Percentiles rank a stretch among this genome's conserved stretches.
These are phyloP conservation scores for Sphagnum fallax DNA, from an alignment of 228 moss, liverwort and hornwort genomes.

Conservation along the genomic window DNA sequence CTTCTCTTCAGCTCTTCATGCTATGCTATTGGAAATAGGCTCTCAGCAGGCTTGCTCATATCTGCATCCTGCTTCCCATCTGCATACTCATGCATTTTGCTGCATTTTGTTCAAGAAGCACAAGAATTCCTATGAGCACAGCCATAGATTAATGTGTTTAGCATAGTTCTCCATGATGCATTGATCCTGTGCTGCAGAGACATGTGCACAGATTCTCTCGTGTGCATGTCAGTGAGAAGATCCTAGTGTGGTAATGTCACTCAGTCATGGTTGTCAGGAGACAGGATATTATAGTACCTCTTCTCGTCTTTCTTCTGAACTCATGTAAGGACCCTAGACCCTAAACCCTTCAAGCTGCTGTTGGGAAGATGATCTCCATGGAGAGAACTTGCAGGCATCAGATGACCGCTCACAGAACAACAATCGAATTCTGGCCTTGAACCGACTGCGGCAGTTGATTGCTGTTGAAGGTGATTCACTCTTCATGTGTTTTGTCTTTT, in stretches of 20 bases:
- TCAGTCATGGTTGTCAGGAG: neutral
- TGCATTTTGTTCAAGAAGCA: too few relatives aligned
- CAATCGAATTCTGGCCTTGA: slow-evolving; percentile 72
- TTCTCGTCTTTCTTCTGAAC: too few relatives aligned
- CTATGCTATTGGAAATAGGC: neutral
- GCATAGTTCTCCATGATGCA: too few relatives aligned
- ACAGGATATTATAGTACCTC: too few relatives aligned
- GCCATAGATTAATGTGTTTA: too few relatives aligned
- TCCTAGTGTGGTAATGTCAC: neutral
- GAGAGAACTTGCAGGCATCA: slow-evolving; percentile 41
- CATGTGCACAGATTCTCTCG: neutral
- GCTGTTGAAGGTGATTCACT: slow-evolving; percentile 59
- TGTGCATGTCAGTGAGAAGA: neutral
- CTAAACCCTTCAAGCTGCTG: too few relatives aligned
- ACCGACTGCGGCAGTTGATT: slow-evolving; percentile 74
- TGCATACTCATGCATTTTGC: too few relatives aligned
- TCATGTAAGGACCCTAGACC: too few relatives aligned
- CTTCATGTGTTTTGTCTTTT: neutral
- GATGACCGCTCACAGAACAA: slow-evolving; percentile 93
- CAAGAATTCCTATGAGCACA: too few relatives aligned
- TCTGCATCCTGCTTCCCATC: neutral
- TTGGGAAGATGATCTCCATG: too few relatives aligned
- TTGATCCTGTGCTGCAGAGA: too few relatives aligned
- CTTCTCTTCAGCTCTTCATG: too few relatives aligned
- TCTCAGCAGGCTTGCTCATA: neutral